A percentile compares a stretch with the other conserved stretches of the same genome.
Evolutionary conservation across 1,284 basidiomycete genomes (phyloP).

Genomic region (Pseudomicrostroma phylloplanum): DNA sequence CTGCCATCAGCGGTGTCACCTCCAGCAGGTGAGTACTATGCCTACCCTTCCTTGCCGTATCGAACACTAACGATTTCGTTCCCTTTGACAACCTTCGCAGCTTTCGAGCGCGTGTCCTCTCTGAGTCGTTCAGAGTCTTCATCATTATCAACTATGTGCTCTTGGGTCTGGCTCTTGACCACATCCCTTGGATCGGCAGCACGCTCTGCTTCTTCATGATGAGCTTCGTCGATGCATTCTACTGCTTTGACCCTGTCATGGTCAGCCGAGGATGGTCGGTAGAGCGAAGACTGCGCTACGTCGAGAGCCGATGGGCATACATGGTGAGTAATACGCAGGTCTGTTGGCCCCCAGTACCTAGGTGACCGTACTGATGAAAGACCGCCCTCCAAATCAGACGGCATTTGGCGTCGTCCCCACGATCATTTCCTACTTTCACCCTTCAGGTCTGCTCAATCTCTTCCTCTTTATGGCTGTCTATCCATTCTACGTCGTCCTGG

Average conservation of each 20-base stretch:
- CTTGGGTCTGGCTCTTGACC: conserved; percentile 27
- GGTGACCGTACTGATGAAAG: too few species aligned
- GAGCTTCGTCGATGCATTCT: conserved; percentile 46
- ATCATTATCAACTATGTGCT: conserved; percentile 41
- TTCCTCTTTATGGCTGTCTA: conserved; percentile 50
- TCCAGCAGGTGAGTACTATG: conserved; percentile 7
- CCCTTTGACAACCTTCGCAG: conserved; percentile 14
- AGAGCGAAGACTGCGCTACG: conserved; percentile 42
- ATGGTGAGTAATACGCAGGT: conserved; percentile 12
- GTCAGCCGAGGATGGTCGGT: conserved; percentile 38
- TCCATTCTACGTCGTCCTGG: conserved; percentile 45
- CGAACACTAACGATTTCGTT: background rate
- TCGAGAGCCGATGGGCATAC: conserved; percentile 48
- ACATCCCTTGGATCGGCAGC: conserved; percentile 37
- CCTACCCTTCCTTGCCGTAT: background rate
- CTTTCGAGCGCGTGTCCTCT: conserved; percentile 26
- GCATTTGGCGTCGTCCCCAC: conserved; percentile 49
- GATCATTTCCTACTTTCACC: conserved; percentile 47
- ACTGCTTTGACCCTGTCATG: conserved; percentile 50
- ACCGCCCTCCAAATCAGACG: conserved; percentile 4
- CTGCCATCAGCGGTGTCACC: background rate
- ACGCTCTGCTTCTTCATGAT: conserved; percentile 40
- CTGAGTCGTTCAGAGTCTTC: conserved; percentile 36
- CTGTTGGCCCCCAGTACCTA: too few species aligned
- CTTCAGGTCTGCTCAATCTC: conserved; percentile 44